Base-by-base conservation (phyloP, 177 flowering plant species). In the Vitis hybrid region DNA sequence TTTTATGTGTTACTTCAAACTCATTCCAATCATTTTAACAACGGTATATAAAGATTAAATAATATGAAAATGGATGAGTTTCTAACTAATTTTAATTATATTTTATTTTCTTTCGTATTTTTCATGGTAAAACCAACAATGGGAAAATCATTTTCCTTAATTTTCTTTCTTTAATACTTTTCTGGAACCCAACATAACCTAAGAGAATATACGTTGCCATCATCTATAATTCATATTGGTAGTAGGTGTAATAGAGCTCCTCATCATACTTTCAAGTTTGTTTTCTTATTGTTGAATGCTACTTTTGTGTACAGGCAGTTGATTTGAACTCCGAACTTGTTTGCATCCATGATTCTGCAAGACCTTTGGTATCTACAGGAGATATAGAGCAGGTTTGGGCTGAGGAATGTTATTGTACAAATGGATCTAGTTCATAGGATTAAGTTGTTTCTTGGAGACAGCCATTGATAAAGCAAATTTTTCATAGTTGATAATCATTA, bases 281-380 rank as follows among this genome's bases (percentile, higher is more conserved):
- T 19, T 67, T 32, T 11, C 65, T 69, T 52, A 30, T 69, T 26
- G 40, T n/a, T 59, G 51, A 61, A n/a, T 57, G 18, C 51, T 57
- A 11, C 66, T 75, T 52, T 30, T 75, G 6, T 60, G 18, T 17
- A 54, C 93, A 95, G 99, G 96, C 79, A 65, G 78, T 90, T 76
- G 92, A 88, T 84, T 70, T 62, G 70, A 75, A 61, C 60, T 88
- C 97, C 17, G 89, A 90, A 74, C 98, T 95, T 70, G 92, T 91
- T 32, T 95, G 99, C 85, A 77, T 95, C 71, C 99, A 95, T 78
- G 99, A 93, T 79, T 93, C 98, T 71, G 99, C 99, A 64, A 89
- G 99, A 80, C 99, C 99, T 74, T 74, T 95, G 66, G 94, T 91
- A 60, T 75, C 71, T 60, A 59, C 88, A 67, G 81, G 26, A 69